Conservation (phyloP, 1,284 basidiomycete genomes). For the Trichosporon ovoides region DNA sequence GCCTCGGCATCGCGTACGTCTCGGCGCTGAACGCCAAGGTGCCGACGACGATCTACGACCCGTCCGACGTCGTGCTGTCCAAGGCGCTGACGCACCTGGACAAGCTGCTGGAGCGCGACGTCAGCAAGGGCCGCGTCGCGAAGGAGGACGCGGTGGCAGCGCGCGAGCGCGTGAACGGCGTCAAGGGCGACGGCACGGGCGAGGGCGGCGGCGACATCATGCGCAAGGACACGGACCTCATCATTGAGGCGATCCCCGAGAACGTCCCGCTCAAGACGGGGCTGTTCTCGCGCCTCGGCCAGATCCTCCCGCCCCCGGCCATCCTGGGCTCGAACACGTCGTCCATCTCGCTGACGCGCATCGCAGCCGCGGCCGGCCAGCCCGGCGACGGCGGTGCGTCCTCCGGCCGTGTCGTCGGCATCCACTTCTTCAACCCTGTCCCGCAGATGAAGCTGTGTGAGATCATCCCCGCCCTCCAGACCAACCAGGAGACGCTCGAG, state of each 20-base stretch:
- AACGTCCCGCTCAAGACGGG: slow-evolving; percentile 70
- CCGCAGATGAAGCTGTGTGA: slow-evolving; percentile 93
- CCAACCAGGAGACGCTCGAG: slow-evolving; percentile 66
- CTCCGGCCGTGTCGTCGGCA: slow-evolving; percentile 45
- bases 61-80: slow-evolving; percentile 34
- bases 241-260: slow-evolving; percentile 91
- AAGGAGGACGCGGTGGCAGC: slow-evolving; percentile 69
- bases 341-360: slow-evolving; percentile 89
- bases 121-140: slow-evolving; percentile 70
- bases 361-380: slow-evolving; percentile 70
- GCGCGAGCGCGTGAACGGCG: slow-evolving; percentile 58
- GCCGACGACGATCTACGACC: slow-evolving; percentile 39
- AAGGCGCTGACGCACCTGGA: slow-evolving; percentile 49
- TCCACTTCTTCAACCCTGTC: slow-evolving; percentile 95
- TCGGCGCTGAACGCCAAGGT: slow-evolving; percentile 40
- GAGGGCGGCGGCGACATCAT: slow-evolving; percentile 46
- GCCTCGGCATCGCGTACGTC: slow-evolving; percentile 47
- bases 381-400: slow-evolving; percentile 29
- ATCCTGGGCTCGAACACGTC: slow-evolving; percentile 92
- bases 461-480: slow-evolving; percentile 88
- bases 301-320: slow-evolving; percentile 62
- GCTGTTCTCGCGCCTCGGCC: slow-evolving; percentile 69
- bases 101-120: slow-evolving; percentile 80
- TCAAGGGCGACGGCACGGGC: slow-evolving; percentile 47
- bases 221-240: slow-evolving; percentile 73